Base-by-base conservation (phyloP, 2,329 filamentous ascomycete genomes). In the Exophiala calicioides region DNA sequence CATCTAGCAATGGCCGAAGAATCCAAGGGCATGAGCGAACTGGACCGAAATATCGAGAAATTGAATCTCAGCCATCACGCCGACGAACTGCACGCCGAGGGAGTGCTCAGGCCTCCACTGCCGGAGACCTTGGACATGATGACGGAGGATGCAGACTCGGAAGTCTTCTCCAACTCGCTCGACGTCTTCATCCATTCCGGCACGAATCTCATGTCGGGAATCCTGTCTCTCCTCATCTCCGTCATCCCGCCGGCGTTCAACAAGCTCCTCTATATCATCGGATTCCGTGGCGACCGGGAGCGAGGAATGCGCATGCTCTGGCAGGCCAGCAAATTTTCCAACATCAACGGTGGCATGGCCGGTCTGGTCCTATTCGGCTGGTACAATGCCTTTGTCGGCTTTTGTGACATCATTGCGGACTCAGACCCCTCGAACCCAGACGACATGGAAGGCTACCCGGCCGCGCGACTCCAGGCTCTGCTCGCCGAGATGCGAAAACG, bases 171-270 rank as follows among this genome's bases (percentile, higher is more conserved):
- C 27, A 82, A 90, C 50, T 82, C 87, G 0, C 80, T 91, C 13
- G 91, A 97, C 65, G 70, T 85, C 16, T 98, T 96, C 63, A 84
- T 96, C 27, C 89, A 95, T 65, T 90, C 88, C 0, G 91, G 90
- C 7, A 81, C 84, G 4, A 93, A 87, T 62, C 85, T 96, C 67
- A 95, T 90, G 66, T 96, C 90, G 60, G 93, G 93, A 3, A 78
- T 94, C 23, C 71, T 97, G 1, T 77, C 94, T 10, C 76, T 97
- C 1, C 76, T 97, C 43, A 83, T 97, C n/a, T 94, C 89, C 9
- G 86, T 97, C 72, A 83, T 97, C 1, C 94, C 93, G 0, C 93
- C 93, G 0, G 82, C 90, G 0, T 95, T 97, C 66, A 85, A 81
- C n/a, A 86, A 82, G 45, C 78, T 98, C 1, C 76, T 97, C 3